phyloP scores from a whole-genome alignment of 169 alveolate genomes.

The Fabrea salina region DNA sequence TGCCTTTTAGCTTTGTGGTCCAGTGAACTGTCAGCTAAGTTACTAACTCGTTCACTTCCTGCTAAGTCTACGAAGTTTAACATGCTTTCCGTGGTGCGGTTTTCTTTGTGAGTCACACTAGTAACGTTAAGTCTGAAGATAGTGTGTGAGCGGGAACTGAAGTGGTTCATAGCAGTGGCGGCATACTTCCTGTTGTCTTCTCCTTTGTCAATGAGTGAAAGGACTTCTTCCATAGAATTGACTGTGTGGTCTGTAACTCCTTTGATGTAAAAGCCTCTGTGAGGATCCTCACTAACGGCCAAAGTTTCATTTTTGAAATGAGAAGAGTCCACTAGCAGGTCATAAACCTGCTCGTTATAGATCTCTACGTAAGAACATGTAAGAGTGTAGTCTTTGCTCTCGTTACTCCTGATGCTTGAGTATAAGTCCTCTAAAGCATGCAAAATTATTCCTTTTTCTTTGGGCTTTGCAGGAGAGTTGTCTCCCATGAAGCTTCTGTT shows the following conservation, averaged over 20 bases:
- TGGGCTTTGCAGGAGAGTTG: neutral
- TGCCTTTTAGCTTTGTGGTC: conserved; percentile 13
- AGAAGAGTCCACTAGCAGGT: conserved; percentile 41
- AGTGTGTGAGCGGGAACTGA: conserved; percentile 69
- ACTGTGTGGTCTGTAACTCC: conserved; percentile 59
- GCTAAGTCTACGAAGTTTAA: conserved; percentile 76
- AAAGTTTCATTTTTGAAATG: conserved; percentile 41
- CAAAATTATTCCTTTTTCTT: conserved; percentile 2
- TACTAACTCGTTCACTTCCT: conserved; percentile 68
- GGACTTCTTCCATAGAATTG: conserved; percentile 49
- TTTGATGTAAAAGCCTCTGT: conserved; percentile 62
- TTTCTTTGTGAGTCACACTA: conserved; percentile 31
- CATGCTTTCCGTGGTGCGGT: conserved; percentile 49
- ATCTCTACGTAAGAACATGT: conserved; percentile 72
- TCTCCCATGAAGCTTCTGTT: conserved; percentile 38
- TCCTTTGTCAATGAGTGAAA: conserved; percentile 53
- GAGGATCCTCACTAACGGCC: conserved; percentile 53
- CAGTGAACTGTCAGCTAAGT: conserved; percentile 31
- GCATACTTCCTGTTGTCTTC: conserved; percentile 72
- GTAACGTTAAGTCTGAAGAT: conserved; percentile 62
- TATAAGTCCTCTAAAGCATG: conserved; percentile 15
- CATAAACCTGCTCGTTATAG: conserved; percentile 66
- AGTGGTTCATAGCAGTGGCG: conserved; percentile 75
- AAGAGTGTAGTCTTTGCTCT: conserved; percentile 39
- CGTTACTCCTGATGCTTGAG: neutral